Conservation (phyloP, 176 grass and related monocot genomes). For the Juncus inflexus region DNA sequence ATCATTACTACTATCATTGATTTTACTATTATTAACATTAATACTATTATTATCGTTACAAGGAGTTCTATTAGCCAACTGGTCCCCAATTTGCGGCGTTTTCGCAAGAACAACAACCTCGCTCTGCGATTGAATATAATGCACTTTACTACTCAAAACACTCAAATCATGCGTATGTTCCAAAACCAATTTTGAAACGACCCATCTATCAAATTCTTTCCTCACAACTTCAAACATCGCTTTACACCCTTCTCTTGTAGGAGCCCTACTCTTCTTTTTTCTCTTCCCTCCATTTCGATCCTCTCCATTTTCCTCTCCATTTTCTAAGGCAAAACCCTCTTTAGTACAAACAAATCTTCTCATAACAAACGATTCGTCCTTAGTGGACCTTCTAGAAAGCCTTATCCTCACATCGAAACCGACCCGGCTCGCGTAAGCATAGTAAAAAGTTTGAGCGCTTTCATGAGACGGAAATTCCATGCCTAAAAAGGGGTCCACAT, state of each 20-base stretch:
- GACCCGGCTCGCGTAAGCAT: constrained; percentile 60
- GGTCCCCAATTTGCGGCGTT: constrained; percentile 23
- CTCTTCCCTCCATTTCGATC: constrained; percentile 20
- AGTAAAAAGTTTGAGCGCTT: constrained; percentile 58
- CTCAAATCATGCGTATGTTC: constrained; percentile 62
- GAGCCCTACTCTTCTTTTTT: constrained; percentile 49
- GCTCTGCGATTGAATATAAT: constrained; percentile 62
- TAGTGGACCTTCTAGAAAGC: constrained; percentile 52
- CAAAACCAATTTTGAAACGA: constrained; percentile 63
- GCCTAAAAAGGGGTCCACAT: constrained; percentile 42
- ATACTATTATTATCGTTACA: constrained; percentile 22
- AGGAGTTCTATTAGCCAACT: constrained; percentile 6
- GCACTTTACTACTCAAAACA: constrained; percentile 50
- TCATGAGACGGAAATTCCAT: constrained; percentile 69
- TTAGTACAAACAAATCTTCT: constrained; percentile 65
- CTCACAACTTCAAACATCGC: constrained; percentile 67
- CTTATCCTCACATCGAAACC: constrained; percentile 65
- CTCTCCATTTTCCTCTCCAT: constrained; percentile 31
- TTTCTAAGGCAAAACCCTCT: constrained; percentile 52
- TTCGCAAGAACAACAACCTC: constrained; percentile 71
- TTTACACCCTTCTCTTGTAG: constrained; percentile 56
- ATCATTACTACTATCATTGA: constrained; percentile 14
- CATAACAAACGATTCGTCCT: constrained; percentile 59
- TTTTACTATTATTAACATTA: constrained; percentile 3
- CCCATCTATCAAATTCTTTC: constrained; percentile 59